phyloP scores from a whole-genome alignment of 2,329 filamentous ascomycete species.

The Fusarium ambrosium region DNA sequence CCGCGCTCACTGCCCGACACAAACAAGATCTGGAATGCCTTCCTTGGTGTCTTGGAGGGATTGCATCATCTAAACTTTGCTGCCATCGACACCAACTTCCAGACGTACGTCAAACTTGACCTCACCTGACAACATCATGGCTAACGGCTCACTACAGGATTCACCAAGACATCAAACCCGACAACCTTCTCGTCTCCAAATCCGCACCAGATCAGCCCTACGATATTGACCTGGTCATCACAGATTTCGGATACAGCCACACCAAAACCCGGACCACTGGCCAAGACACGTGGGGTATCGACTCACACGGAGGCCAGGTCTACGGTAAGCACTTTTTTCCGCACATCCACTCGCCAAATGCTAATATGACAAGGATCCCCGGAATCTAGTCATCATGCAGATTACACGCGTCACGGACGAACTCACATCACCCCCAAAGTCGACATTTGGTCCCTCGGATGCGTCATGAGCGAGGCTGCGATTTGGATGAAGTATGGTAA shows the following conservation, averaged over 20 bases:
- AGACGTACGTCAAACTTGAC: neutral
- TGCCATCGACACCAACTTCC: neutral
- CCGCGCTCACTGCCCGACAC: neutral
- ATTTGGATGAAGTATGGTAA: neutral
- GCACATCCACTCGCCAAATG: accelerated
- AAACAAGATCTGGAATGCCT: slow-evolving; percentile 10
- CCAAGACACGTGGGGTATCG: neutral
- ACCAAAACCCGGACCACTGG: neutral
- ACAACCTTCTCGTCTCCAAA: slow-evolving; percentile 18
- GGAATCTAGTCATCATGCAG: slow-evolving; percentile 6
- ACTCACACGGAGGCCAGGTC: slow-evolving; percentile 5
- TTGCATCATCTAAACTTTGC: slow-evolving; percentile 6
- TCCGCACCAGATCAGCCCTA: neutral
- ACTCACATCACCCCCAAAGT: slow-evolving; percentile 1
- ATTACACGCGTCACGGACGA: neutral
- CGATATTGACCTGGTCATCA: slow-evolving; percentile 9
- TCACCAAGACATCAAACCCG: slow-evolving; percentile 32
- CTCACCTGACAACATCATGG: neutral
- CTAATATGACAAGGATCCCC: slow-evolving; percentile 5
- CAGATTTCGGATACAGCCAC: slow-evolving; percentile 22
- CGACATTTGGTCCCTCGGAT: slow-evolving; percentile 15
- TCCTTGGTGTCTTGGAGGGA: slow-evolving; percentile 10
- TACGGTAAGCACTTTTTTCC: neutral
- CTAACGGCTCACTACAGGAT: slow-evolving; percentile 1
- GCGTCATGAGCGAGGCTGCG: slow-evolving; percentile 14